These are phyloP conservation scores for Saturnispora kantuleensis DNA, from an alignment of 805 yeast species.

Conservation along the genomic window DNA sequence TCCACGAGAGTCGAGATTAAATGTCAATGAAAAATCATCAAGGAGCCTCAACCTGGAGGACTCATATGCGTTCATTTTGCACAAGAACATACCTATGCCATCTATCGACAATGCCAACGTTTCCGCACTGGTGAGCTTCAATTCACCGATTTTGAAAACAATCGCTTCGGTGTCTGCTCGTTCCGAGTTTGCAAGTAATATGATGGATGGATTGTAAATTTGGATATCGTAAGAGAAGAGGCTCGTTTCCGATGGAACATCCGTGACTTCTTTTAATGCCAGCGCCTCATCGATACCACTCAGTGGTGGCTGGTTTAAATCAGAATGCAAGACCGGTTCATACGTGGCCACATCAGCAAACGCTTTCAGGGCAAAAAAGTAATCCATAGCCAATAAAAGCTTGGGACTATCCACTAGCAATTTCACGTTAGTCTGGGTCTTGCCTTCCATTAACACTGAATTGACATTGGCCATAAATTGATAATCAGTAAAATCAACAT, in stretches of 20 bases:
- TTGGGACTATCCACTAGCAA: conserved; percentile 72
- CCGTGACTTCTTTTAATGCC: conserved; percentile 7
- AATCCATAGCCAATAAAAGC: conserved; percentile 76
- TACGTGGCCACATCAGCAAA: conserved; percentile 44
- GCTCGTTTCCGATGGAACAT: not conserved
- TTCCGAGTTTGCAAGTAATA: conserved; percentile 73
- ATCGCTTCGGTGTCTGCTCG: conserved; percentile 68
- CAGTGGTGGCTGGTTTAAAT: conserved; percentile 9
- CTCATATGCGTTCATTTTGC: conserved; percentile 62
- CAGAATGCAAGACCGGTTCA: conserved; percentile 19
- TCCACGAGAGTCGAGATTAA: conserved; percentile 62
- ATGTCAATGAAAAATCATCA: conserved; percentile 79
- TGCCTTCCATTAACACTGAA: conserved; percentile 31
- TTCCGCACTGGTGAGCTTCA: conserved; percentile 59
- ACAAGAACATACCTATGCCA: conserved; percentile 79
- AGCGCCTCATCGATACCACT: conserved; percentile 8
- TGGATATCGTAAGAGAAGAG: conserved; percentile 47
- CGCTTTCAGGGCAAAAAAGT: conserved; percentile 61
- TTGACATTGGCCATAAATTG: conserved; percentile 57
- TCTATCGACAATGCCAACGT: conserved; percentile 57
- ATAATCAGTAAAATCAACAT: conserved; percentile 45
- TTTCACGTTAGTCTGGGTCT: conserved; percentile 27
- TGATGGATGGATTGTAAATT: conserved; percentile 65
- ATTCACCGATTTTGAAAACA: conserved; percentile 79
- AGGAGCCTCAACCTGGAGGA: conserved; percentile 58